Evolutionary conservation across 2,329 filamentous ascomycete genomes (phyloP).

Genomic region (Lecanicillium sp.): DNA sequence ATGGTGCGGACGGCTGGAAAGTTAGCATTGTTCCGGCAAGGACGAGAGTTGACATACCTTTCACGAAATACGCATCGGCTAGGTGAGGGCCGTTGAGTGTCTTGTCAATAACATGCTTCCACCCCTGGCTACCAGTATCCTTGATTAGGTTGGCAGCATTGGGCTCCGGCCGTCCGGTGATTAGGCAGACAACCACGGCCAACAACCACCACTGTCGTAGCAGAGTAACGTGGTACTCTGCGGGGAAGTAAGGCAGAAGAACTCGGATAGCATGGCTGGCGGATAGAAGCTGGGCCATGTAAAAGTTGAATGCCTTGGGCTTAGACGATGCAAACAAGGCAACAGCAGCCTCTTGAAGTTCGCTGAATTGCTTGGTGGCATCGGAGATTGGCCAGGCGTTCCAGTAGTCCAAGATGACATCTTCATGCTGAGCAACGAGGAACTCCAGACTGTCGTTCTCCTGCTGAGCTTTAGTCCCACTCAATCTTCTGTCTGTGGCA

Average conservation of each 20-base stretch:
- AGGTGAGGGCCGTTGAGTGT: conserved; percentile 62
- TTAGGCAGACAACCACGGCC: conserved; percentile 69
- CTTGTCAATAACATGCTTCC: conserved; percentile 69
- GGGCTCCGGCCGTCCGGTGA: conserved; percentile 66
- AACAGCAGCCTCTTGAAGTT: conserved; percentile 58
- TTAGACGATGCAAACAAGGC: conserved; percentile 55
- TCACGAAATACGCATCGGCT: conserved; percentile 78
- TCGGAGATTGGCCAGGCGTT: conserved; percentile 74
- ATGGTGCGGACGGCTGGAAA: conserved; percentile 61
- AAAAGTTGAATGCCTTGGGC: conserved; percentile 69
- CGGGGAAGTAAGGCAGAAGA: conserved; percentile 69
- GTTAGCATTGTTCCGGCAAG: conserved; percentile 7
- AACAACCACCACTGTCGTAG: conserved; percentile 89
- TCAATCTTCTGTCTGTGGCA: conserved; percentile 61
- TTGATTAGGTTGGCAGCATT: conserved; percentile 55
- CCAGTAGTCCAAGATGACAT: conserved; percentile 78
- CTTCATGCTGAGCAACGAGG: conserved; percentile 64
- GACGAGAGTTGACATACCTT: conserved; percentile 47
- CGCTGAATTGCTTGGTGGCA: conserved; percentile 66
- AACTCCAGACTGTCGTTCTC: conserved; percentile 58
- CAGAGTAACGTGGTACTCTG: conserved; percentile 64
- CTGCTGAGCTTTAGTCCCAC: conserved; percentile 54
- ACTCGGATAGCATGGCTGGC: conserved; percentile 85
- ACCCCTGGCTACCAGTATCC: conserved; percentile 60
- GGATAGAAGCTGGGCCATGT: conserved; percentile 74